Evolutionary conservation across 768 basidiomycete genomes (phyloP), one percentile per base, ranked within the genome.

Genomic region (Termitomyces sp.): DNA sequence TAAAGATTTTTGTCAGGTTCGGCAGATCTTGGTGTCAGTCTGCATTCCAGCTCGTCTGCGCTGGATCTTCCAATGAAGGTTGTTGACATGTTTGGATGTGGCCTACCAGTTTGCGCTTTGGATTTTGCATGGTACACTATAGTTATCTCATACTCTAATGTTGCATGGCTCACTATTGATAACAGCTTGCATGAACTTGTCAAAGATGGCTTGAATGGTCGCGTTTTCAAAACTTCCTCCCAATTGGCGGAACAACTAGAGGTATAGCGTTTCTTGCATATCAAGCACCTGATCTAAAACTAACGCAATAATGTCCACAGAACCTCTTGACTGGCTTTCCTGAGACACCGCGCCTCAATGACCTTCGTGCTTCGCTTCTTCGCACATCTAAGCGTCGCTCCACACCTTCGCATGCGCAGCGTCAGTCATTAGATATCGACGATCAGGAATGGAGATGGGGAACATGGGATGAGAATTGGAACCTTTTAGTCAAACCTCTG

Each of bases 71-170:
- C 97, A 3, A 99, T 99, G 97, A 99, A 99, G 72, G 86, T 99
- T 5, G 94, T 99, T 7, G 97, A 99, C 71, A 98, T 98, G 96
- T 98, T 98, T 75, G 97, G 97, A 4, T 98, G 95, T 65, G 89
- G 89, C 5, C 77, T 98, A 57, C 96, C 96, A 0, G 97, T 98
- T 8, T 90, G 95, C 61, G 95, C 97, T 0, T 79, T 94, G 3
- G 79, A 87, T 51, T 99, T 96, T 68, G 74, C 79, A 44, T 96
- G 93, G 95, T 95, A 61, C 12, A 43, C 5, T 18, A 41, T 41
- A 18, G 18, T 6, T n/a, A 83, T 43, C 55, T 46, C 56, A 49
- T 35, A 38, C n/a, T 30, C 28, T 14, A 26, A 20, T 5, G 35
- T 53, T 33, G 12, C 2, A 10, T 41, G 38, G 49, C 33, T 63